Evolutionary conservation across 1,284 basidiomycete species (phyloP).

Genomic region (Violaceomyces palustris): DNA sequence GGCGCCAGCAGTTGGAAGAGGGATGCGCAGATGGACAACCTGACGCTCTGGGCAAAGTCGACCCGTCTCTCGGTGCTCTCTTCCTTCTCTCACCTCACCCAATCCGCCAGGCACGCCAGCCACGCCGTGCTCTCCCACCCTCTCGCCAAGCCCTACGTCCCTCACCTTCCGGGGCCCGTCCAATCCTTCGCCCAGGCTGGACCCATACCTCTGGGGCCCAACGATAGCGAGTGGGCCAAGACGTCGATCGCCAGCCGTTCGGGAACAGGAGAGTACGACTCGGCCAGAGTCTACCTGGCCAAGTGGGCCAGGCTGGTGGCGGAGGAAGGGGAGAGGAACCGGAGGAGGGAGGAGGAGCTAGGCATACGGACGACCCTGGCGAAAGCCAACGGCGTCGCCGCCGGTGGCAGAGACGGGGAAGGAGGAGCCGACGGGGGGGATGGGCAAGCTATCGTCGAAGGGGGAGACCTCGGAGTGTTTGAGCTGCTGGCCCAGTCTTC

Average conservation of each 20-base stretch:
- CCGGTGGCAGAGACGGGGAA: not conserved
- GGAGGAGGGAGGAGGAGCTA: slow-evolving; percentile 23
- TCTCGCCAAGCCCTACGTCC: slow-evolving; percentile 28
- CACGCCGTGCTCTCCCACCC: slow-evolving; percentile 41
- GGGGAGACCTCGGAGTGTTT: slow-evolving; percentile 33
- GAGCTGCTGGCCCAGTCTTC: slow-evolving; percentile 30
- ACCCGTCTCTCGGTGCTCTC: slow-evolving; percentile 44
- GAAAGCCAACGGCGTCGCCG: not conserved
- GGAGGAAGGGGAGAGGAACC: slow-evolving; percentile 48
- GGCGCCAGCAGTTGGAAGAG: slow-evolving; percentile 6
- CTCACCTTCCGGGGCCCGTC: slow-evolving; percentile 32
- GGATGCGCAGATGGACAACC: slow-evolving; percentile 27
- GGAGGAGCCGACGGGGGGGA: not conserved
- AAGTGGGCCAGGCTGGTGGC: slow-evolving; percentile 91
- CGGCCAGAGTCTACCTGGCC: slow-evolving; percentile 89
- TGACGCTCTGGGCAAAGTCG: slow-evolving; percentile 41
- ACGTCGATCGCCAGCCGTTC: slow-evolving; percentile 26
- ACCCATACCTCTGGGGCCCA: slow-evolving; percentile 36
- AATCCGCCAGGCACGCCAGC: slow-evolving; percentile 37
- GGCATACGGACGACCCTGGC: no score
- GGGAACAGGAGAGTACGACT: slow-evolving; percentile 64
- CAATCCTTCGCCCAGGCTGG: slow-evolving; percentile 46
- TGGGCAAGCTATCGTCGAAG: slow-evolving; percentile 3
- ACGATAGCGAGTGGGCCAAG: slow-evolving; percentile 34
- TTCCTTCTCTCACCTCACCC: slow-evolving; percentile 46